Evolutionary conservation across 1,284 basidiomycete genomes (phyloP), one percentile per base, ranked within the genome.

Genomic region (Moesziomyces antarcticus): DNA sequence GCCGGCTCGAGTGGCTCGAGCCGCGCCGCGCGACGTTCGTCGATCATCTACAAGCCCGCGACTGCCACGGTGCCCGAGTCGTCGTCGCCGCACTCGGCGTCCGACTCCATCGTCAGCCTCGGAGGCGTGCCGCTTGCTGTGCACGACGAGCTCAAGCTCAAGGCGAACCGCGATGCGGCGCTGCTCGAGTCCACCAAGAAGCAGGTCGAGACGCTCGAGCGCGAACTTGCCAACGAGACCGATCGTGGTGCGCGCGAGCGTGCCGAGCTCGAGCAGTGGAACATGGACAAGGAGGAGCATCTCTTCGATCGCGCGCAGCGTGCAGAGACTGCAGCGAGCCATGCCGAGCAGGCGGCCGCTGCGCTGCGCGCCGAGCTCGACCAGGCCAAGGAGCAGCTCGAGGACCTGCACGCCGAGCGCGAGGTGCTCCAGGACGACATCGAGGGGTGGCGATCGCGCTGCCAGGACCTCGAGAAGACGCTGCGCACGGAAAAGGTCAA

Each of bases 371-470:
- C 46, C 18, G 70, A 81, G 54, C 43, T 71, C 18, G 55, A 58
- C 2, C 53, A 65, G 43, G 46, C 47, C 25, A 60, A 62, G 35
- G 73, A 73, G 51, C 50, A 56, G 7, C 30, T 80, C 13, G 78
- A 81, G 46, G 82, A 83, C 42, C 48, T 74, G 46, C 69, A 71
- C 25, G 75, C 75, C 8, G 82, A 82, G 70, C 70, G 82, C 37
- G 82, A 83, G 56, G 78, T 80, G 61, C 63, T 79, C 18, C 53
- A 59, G 40, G 82, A 83, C 20, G 82, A 83, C 43, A 74, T 82
- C 41, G 80, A 79, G 30, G 82, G 79, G 16, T 82, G 82, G 81
- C 73, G 82, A 20, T 72, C 70, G 27, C 73, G 82, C 4, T 82
- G 81, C 60, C 68, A 70, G 33, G 75, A 76, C 49, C 56, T 82